These are phyloP conservation scores for Russula lepida DNA, from an alignment of 768 basidiomycete species.

Conservation along the genomic window DNA sequence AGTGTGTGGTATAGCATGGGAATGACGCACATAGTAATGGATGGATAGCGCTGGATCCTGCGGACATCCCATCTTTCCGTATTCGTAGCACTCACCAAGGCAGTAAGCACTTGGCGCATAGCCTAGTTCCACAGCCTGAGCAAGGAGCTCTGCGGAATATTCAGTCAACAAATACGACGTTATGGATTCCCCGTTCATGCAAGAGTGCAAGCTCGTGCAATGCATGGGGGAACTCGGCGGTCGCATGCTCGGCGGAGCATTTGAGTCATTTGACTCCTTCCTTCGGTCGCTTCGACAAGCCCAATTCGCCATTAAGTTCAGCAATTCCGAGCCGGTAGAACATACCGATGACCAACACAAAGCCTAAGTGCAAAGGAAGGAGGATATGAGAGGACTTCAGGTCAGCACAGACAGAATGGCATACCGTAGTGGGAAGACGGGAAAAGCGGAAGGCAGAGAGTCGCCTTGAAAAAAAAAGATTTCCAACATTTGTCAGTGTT, in stretches of 20 bases:
- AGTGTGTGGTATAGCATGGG: neutral
- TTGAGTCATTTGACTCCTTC: slow-evolving; percentile 99
- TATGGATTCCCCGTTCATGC: slow-evolving; percentile 96
- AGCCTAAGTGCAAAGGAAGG: too few species aligned
- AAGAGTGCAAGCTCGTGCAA: slow-evolving; percentile 89
- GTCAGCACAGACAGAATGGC: too few species aligned
- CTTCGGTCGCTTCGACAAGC: slow-evolving; percentile 76
- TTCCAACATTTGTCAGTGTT: too few species aligned
- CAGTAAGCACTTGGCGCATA: slow-evolving; percentile 95
- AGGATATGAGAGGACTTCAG: too few species aligned
- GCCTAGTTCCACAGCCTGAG: slow-evolving; percentile 91
- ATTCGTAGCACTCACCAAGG: slow-evolving; percentile 97
- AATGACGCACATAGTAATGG: slow-evolving; percentile 90
- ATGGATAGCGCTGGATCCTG: slow-evolving; percentile 95
- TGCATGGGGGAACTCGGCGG: slow-evolving; percentile 93
- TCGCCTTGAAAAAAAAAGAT: too few species aligned
- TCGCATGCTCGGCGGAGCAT: slow-evolving; percentile 88
- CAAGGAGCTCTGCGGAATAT: slow-evolving; percentile 88
- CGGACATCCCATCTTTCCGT: slow-evolving; percentile 97
- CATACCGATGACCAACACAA: too few species aligned
- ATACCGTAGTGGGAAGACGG: too few species aligned
- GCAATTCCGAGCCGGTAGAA: slow-evolving; percentile 94
- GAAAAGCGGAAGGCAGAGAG: too few species aligned
- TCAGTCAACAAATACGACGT: slow-evolving; percentile 97
- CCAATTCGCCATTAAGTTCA: slow-evolving; percentile 92